Evolutionary conservation across 163 green algal genomes (phyloP).

Genomic region (Scenedesmus sp.): DNA sequence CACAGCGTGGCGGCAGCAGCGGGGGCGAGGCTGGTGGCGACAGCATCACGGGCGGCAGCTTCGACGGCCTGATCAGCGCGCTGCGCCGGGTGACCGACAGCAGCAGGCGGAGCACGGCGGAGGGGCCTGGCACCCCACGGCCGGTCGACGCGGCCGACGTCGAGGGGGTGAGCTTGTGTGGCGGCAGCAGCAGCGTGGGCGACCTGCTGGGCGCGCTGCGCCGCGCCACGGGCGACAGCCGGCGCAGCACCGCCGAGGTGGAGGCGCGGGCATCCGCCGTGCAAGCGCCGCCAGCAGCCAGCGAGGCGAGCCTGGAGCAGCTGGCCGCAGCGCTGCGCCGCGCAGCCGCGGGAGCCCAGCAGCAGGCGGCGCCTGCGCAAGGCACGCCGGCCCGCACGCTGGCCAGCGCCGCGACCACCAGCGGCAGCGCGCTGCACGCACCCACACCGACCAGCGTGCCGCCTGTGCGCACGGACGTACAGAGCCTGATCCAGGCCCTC

Average conservation of each 20-base stretch:
- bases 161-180: no score
- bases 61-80: slow-evolving; percentile 11
- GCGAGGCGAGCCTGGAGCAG: not conserved
- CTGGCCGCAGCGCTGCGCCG: not conserved
- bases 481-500: not conserved
- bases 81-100: slow-evolving; percentile 8
- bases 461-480: no score
- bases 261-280: not conserved
- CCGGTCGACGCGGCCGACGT: no score
- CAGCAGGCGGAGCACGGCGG: slow-evolving; percentile 18
- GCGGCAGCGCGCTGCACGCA: not conserved
- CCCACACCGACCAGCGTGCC: no score
- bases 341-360: not conserved
- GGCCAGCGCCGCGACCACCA: not conserved
- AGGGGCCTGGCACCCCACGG: no score
- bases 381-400: not conserved
- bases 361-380: slow-evolving; percentile 2
- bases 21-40: no score
- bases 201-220: slow-evolving; percentile 13
- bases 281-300: not conserved
- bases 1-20: slow-evolving; percentile 4
- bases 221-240: not conserved
- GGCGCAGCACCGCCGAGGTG: not conserved
- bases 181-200: not conserved
- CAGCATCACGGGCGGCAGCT: not conserved